These are phyloP conservation scores for Exophiala oligosperma DNA, from an alignment of 2,329 filamentous ascomycete species.

Conservation along the genomic window DNA sequence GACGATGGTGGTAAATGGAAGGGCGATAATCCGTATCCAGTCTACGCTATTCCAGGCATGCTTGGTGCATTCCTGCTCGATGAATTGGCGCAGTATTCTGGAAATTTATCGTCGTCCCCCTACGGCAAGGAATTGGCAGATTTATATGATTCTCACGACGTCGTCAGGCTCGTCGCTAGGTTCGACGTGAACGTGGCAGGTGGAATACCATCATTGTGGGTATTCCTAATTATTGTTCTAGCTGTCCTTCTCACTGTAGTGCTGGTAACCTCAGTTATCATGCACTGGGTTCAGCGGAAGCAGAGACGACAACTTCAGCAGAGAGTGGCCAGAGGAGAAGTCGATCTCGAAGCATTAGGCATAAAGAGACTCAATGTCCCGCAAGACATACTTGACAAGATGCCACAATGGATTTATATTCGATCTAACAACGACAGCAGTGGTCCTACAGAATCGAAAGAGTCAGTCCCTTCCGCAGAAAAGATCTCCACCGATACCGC, in stretches of 20 bases:
- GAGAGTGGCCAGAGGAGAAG: slow-evolving; percentile 73
- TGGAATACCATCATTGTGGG: slow-evolving; percentile 74
- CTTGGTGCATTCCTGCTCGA: slow-evolving; percentile 69
- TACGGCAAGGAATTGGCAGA: slow-evolving; percentile 34
- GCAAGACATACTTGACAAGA: slow-evolving; percentile 65
- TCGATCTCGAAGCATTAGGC: slow-evolving; percentile 82
- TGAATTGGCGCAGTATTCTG: slow-evolving; percentile 74
- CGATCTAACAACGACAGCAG: slow-evolving; percentile 9
- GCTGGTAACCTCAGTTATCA: slow-evolving; percentile 64
- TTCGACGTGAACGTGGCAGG: slow-evolving; percentile 45
- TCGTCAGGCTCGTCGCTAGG: slow-evolving; percentile 50
- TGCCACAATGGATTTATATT: slow-evolving; percentile 77
- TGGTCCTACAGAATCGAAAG: neutral
- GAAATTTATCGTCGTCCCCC: slow-evolving; percentile 58
- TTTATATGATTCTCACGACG: slow-evolving; percentile 43
- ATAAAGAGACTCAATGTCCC: slow-evolving; percentile 82
- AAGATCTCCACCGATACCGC: slow-evolving; percentile 4
- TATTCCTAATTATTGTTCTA: slow-evolving; percentile 69
- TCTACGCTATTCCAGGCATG: slow-evolving; percentile 75
- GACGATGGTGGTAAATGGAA: slow-evolving; percentile 72
- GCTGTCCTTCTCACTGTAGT: slow-evolving; percentile 71
- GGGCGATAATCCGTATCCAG: slow-evolving; percentile 68
- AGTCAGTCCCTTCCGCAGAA: neutral
- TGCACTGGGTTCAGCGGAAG: slow-evolving; percentile 75
- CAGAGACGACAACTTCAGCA: slow-evolving; percentile 67